Conservation (phyloP, 345 rosid species). For the Turritis glabra region DNA sequence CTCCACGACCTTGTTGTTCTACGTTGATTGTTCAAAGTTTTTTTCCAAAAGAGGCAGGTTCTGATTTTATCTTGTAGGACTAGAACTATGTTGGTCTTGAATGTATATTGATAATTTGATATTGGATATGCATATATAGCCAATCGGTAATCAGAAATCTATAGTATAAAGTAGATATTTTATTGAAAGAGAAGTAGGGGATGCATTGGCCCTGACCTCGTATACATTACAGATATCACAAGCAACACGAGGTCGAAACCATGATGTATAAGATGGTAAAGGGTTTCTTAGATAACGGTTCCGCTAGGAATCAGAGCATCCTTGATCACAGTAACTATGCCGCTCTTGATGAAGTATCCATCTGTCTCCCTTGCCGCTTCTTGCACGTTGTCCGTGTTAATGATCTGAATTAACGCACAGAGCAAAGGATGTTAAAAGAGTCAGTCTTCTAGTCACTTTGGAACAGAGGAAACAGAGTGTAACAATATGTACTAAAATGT, state of each 20-base stretch:
- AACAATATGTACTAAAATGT: not conserved
- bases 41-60: no score
- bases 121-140: no score
- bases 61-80: no score
- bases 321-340: slow-evolving; percentile 91
- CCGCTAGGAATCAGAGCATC: slow-evolving; percentile 96
- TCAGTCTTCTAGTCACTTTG: not conserved
- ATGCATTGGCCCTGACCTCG: slow-evolving; percentile 10
- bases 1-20: no score
- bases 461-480: not conserved
- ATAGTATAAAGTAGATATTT: not conserved
- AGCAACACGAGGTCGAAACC: slow-evolving; percentile 11
- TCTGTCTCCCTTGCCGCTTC: slow-evolving; percentile 97
- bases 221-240: slow-evolving; percentile 24
- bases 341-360: slow-evolving; percentile 96
- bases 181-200: slow-evolving; percentile 20
- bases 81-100: no score
- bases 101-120: no score
- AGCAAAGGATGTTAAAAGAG: not conserved
- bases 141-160: no score
- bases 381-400: slow-evolving; percentile 82
- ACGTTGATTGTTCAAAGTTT: no score
- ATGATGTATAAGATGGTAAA: not conserved
- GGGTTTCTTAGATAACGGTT: slow-evolving; percentile 53
- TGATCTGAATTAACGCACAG: slow-evolving; percentile 50